Evolutionary conservation across 345 rosid genomes (phyloP).

Genomic region (Firmiana major): DNA sequence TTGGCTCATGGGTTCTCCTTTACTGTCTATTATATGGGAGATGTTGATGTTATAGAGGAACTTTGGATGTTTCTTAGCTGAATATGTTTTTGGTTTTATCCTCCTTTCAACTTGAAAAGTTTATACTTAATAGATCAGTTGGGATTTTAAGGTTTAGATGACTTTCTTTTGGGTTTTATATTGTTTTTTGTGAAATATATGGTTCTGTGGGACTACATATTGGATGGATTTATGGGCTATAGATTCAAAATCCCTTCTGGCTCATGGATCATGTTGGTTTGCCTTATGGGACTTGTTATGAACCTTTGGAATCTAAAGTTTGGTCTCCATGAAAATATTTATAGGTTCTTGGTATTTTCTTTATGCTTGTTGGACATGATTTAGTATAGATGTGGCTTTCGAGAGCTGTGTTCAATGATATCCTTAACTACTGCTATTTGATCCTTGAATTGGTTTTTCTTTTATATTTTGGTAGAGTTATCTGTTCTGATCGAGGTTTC

Average conservation of each 20-base stretch:
- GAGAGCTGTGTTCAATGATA: not conserved
- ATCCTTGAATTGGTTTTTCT: not conserved
- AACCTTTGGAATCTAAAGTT: not conserved
- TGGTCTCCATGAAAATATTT: not conserved
- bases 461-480: not conserved
- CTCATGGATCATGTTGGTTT: constrained; percentile 4
- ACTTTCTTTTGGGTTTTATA: not conserved
- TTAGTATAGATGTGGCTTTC: not conserved
- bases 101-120: not conserved
- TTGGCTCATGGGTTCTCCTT: not conserved
- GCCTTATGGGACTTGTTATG: not conserved
- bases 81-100: not conserved
- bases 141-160: not conserved
- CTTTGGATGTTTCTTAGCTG: not conserved
- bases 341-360: not conserved
- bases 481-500: not conserved
- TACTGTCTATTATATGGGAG: not conserved
- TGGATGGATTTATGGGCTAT: not conserved
- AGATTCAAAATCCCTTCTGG: not conserved
- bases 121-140: not conserved
- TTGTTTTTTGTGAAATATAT: not conserved
- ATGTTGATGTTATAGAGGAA: not conserved
- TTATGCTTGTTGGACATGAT: not conserved
- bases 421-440: not conserved
- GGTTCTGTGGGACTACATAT: not conserved